phyloP scores from a whole-genome alignment of 108 stramenopile species.

The Conticribra weissflogii region DNA sequence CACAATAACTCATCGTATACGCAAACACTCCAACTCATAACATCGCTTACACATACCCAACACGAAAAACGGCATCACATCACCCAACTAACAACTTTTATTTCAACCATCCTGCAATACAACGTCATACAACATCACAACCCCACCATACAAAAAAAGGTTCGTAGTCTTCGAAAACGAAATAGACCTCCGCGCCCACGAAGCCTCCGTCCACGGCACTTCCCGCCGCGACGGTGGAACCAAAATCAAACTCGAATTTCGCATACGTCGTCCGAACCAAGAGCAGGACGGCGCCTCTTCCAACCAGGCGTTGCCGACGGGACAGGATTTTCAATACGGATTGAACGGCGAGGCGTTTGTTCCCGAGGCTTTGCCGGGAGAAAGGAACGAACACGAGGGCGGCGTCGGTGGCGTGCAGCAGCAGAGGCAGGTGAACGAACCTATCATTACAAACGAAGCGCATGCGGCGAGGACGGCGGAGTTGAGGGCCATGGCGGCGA shows the following conservation, averaged over 20 bases:
- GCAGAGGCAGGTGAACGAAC: constrained; percentile 49
- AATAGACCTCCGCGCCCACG: constrained; percentile 82
- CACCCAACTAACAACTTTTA: too few species aligned
- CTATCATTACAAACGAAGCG: constrained; percentile 58
- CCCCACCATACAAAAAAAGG: too few species aligned
- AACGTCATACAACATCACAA: too few species aligned
- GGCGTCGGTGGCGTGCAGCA: constrained; percentile 12
- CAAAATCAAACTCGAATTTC: constrained; percentile 85
- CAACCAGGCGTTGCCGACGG: constrained; percentile 44
- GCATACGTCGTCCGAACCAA: constrained; percentile 61
- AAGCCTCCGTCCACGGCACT: constrained; percentile 64
- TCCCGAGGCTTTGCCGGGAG: constrained; percentile 65
- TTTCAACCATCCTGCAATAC: too few species aligned
- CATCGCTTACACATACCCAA: too few species aligned
- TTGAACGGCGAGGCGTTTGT: constrained; percentile 90
- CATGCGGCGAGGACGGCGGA: constrained; percentile 84
- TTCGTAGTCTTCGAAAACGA: constrained; percentile 91
- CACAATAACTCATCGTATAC: too few species aligned
- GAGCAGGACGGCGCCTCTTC: too few species aligned
- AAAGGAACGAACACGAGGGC: constrained; percentile 6
- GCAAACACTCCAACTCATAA: too few species aligned
- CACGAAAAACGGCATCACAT: too few species aligned
- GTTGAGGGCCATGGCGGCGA: constrained; percentile 71
- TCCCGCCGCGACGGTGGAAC: constrained; percentile 57
- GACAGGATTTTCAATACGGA: constrained; percentile 72